A percentile compares a stretch with the other conserved stretches of the same genome.
phyloP scores from a whole-genome alignment of 306 rosid species.

The Ammopiptanthus mongolicus region DNA sequence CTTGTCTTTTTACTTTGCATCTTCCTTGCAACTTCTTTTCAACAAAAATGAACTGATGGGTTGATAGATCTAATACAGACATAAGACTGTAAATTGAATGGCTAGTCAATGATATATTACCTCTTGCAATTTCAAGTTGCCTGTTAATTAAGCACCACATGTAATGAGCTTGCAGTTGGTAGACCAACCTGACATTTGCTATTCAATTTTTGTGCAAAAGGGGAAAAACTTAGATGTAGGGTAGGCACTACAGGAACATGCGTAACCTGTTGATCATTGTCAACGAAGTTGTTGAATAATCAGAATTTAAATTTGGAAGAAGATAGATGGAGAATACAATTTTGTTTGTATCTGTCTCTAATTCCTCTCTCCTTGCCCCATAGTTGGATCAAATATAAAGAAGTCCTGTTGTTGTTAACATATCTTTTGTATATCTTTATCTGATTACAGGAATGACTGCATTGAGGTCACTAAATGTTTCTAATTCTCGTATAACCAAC shows the following conservation, averaged over 20 bases:
- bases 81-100: not conserved
- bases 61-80: not conserved
- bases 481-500: slow-evolving; percentile 73
- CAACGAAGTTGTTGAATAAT: not conserved
- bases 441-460: slow-evolving; percentile 65
- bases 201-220: not conserved
- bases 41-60: not conserved
- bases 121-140: not conserved
- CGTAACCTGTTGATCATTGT: not conserved
- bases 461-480: slow-evolving; percentile 67
- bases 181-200: not conserved
- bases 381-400: not conserved
- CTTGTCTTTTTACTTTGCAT: slow-evolving; percentile 1
- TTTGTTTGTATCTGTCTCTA: not conserved
- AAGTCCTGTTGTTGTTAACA: not conserved
- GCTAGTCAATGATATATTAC: not conserved
- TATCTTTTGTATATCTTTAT: slow-evolving; percentile 9
- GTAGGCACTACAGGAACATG: not conserved
- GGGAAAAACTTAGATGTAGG: not conserved
- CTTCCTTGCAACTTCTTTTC: not conserved
- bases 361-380: slow-evolving; percentile 4
- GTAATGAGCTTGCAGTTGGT: not conserved
- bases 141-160: not conserved
- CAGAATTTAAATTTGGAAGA: not conserved
- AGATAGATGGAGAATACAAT: not conserved